Base-by-base conservation (phyloP, 371 early-diverging fungal species). In the Mortierella sp. region DNA sequence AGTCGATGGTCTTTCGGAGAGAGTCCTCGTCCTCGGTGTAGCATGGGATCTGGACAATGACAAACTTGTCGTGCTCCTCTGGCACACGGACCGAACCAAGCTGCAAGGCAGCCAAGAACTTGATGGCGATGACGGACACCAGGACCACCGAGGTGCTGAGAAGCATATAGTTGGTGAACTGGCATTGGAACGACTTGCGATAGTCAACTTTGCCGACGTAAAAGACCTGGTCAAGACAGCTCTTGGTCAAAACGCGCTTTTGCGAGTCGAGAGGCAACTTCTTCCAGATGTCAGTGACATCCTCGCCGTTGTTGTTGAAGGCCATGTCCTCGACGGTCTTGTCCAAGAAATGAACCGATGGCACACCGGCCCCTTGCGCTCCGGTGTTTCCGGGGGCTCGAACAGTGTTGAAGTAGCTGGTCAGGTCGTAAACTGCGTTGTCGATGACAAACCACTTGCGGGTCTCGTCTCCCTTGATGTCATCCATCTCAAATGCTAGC, bases 101-200 rank as follows among this genome's bases (percentile, higher is more conserved):
- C 84, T 96, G 98, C 77, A 98, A 86, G 7, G 99, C 99, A 12
- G 98, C 96, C 75, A 98, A 85, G 75, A 97, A 97, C 91, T 98
- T 98, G 90, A 98, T 93, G 56, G 95, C 89, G 41, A 99, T 96
- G 41, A 99, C 95, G 74, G 93, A 91, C 43, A 96, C 95, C 43
- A 99, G 79, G 46, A 97, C 90, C n/a, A 92, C 85, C 2, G 98
- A 95, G 41, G 95, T 91, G 44, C 93, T 94, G 60, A 98, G 88
- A 27, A 98, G 88, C 56, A 98, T 90, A 80, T 96, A 97, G 79
- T 95, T 94, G 27, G 97, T 94, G 88, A 98, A 95, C 75, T 93
- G 92, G 84, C 99, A 99, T 77, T 92, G 93, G 63, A 95, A 80
- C 0, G 96, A 95, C 79, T 95, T 95, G 80, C 99, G 94, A 46